These are phyloP conservation scores for Dentipellis fragilis DNA, from an alignment of 768 basidiomycete species.

Conservation along the genomic window DNA sequence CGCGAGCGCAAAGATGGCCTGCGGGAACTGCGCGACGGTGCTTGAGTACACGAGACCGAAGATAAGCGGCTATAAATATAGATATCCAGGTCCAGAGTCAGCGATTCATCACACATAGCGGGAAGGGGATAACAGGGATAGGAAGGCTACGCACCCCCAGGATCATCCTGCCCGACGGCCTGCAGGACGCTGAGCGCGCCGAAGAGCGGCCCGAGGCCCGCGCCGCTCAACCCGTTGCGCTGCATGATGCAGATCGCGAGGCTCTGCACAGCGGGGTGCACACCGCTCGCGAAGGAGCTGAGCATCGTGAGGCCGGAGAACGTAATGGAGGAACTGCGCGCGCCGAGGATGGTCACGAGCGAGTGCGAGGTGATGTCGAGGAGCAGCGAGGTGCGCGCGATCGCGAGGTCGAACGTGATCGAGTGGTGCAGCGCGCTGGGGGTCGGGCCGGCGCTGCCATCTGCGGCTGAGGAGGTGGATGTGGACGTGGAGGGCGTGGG, in stretches of 20 bases:
- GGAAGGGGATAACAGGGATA: neutral
- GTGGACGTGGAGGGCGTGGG: slow-evolving; percentile 17
- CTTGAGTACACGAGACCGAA: slow-evolving; percentile 58
- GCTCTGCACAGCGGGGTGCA: slow-evolving; percentile 62
- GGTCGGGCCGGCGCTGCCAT: slow-evolving; percentile 25
- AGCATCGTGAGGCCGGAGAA: slow-evolving; percentile 56
- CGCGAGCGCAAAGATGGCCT: slow-evolving; percentile 58
- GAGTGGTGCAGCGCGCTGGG: slow-evolving; percentile 46
- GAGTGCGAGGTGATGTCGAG: slow-evolving; percentile 57
- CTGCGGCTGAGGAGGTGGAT: slow-evolving; percentile 3
- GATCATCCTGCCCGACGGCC: slow-evolving; percentile 56
- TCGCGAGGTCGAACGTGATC: slow-evolving; percentile 57
- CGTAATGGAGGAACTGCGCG: slow-evolving; percentile 22
- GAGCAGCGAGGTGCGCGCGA: slow-evolving; percentile 55
- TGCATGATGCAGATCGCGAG: slow-evolving; percentile 61
- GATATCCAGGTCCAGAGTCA: neutral
- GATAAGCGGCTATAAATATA: slow-evolving; percentile 43
- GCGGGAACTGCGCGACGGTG: slow-evolving; percentile 56
- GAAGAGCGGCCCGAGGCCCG: slow-evolving; percentile 46
- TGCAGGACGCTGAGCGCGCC: slow-evolving; percentile 63
- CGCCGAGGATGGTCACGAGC: slow-evolving; percentile 32
- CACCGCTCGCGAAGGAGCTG: slow-evolving; percentile 57
- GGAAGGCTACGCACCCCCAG: slow-evolving; percentile 28
- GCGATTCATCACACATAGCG: too few species aligned
- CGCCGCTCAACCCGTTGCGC: slow-evolving; percentile 22